Evolutionary conservation across 345 rosid genomes (phyloP), one percentile per base, ranked within the genome.

Genomic region (Brassica juncea): DNA sequence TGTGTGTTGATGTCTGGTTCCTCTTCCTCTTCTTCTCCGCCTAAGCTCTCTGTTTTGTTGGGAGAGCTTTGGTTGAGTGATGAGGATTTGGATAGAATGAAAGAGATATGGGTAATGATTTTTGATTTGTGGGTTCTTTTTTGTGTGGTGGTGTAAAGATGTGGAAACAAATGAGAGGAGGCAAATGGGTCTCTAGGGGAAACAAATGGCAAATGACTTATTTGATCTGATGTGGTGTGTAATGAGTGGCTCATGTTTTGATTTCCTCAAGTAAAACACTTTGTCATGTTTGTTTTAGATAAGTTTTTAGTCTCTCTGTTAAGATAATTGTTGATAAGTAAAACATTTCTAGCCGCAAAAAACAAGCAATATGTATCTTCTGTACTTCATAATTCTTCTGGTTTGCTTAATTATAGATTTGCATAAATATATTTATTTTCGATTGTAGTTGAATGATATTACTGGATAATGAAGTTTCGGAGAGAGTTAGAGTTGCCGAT

Each of bases 151-250:
- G 63, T 76, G 54, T 70, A 77, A 73, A 70, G 70, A 75, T 55
- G 28, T 74, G 63, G 0, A 68, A 77, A 72, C 75, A 83, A 85
- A 80, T 72, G 68, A 74, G 79, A 77, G 81, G 83, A 81, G 66
- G 84, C 71, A 76, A 87, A 69, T 37, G 66, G 76, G 72, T 65
- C 62, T 68, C 25, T 10, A 60, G 2, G 2, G 61, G 77, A 80
- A 83, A 87, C 87, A 83, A 83, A 82, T 82, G 89, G 86, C 88
- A 77, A 82, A 71, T 79, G 79, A 73, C 60, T 21, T 67, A 15
- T 21, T 55, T 57, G 67, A 4, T 59, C 31, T 59, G 15, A 4
- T 27, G 58, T 52, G 62, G 30, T 64, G 44, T 69, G 83, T 79
- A 74, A 84, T 84, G 84, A 63, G 30, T 80, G 68, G 79, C 69